Conservation (phyloP, 2,329 filamentous ascomycete species). For the Fusarium sp. region DNA sequence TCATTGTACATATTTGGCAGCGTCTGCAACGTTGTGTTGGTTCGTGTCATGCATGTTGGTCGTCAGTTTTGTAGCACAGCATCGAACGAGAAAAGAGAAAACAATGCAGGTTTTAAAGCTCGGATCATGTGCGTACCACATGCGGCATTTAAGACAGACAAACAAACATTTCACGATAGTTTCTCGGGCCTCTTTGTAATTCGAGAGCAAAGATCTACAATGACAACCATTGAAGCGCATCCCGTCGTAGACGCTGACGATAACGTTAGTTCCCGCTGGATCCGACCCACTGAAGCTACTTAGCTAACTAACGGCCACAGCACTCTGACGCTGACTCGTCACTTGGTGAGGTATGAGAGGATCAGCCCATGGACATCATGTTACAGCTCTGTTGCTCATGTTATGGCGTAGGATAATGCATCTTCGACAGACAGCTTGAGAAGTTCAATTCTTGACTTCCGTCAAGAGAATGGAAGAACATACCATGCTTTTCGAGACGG, state of each 20-base stretch:
- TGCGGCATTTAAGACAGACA: slow-evolving; percentile 13
- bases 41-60: slow-evolving; percentile 1
- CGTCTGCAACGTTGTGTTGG: background rate
- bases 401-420: background rate
- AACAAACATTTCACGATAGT: background rate
- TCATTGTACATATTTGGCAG: background rate
- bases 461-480: slow-evolving; percentile 18
- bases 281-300: no score
- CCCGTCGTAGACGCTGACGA: slow-evolving; percentile 7
- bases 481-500: slow-evolving; percentile 16
- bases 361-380: no score
- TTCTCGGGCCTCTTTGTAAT: background rate
- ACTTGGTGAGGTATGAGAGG: background rate
- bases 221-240: slow-evolving; percentile 17
- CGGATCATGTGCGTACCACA: background rate
- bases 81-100: slow-evolving; percentile 2
- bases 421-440: slow-evolving; percentile 19
- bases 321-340: background rate
- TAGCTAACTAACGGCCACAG: background rate
- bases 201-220: background rate
- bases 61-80: background rate
- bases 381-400: background rate
- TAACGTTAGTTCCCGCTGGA: background rate
- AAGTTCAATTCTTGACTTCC: slow-evolving; percentile 11
- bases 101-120: background rate